phyloP scores from a whole-genome alignment of 441 rosid genomes.

The Manihot esculenta region DNA sequence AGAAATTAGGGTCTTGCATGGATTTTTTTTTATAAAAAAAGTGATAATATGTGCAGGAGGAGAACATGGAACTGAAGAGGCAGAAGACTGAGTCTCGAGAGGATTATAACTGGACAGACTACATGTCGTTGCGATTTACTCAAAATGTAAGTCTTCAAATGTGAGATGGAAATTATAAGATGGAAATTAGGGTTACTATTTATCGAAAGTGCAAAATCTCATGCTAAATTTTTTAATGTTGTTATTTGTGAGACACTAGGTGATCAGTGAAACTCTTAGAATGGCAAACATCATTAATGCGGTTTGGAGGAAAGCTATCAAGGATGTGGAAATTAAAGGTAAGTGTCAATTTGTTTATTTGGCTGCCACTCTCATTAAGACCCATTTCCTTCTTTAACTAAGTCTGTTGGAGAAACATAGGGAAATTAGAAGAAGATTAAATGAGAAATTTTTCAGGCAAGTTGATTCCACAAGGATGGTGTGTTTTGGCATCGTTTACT shows the following conservation, averaged over 20 bases:
- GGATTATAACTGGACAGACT: slow-evolving; percentile 69
- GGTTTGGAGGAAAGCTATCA: slow-evolving; percentile 84
- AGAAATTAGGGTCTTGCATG: background rate
- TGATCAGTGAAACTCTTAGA: slow-evolving; percentile 83
- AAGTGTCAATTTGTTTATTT: background rate
- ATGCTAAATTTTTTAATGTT: background rate
- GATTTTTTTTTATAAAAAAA: too few species aligned
- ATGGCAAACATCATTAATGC: slow-evolving; percentile 82
- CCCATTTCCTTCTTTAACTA: too few species aligned
- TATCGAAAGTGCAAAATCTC: too few species aligned
- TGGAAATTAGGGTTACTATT: too few species aligned
- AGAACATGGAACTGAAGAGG: slow-evolving; percentile 71
- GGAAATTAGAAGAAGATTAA: too few species aligned
- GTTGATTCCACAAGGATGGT: slow-evolving; percentile 90
- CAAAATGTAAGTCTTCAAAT: slow-evolving; percentile 52
- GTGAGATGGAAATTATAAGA: background rate
- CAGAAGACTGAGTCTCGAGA: slow-evolving; percentile 52
- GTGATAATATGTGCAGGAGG: slow-evolving; percentile 60
- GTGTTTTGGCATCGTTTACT: slow-evolving; percentile 70
- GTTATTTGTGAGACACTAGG: slow-evolving; percentile 37
- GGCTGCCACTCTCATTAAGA: too few species aligned
- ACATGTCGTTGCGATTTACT: slow-evolving; percentile 74
- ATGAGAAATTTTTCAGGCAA: slow-evolving; percentile 67
- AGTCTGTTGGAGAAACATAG: too few species aligned
- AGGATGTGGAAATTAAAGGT: slow-evolving; percentile 79